Evolutionary conservation across 345 rosid species (phyloP).

Genomic region (Kernera saxatilis): DNA sequence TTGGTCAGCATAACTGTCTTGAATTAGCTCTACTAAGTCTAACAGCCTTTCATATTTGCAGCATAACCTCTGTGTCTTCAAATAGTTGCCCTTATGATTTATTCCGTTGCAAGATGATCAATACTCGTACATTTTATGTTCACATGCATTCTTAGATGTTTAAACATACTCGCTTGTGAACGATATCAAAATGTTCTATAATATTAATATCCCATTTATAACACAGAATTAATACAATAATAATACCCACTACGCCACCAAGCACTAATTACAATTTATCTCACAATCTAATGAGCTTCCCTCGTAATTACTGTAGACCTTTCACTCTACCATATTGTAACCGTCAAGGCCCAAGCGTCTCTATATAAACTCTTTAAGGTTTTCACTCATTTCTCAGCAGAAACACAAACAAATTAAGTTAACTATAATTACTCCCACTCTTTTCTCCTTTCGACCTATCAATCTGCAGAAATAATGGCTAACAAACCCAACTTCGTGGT

Average conservation of each 20-base stretch:
- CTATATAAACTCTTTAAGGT: conserved; percentile 18
- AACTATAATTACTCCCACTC: neutral
- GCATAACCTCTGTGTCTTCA: neutral
- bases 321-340: conserved; percentile 21
- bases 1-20: no score
- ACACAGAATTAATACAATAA: conserved; percentile 8
- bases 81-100: neutral
- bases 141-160: neutral
- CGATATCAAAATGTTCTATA: neutral
- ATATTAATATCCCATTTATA: neutral
- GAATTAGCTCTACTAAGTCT: neutral
- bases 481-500: neutral
- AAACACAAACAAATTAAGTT: neutral
- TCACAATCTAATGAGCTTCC: conserved; percentile 7
- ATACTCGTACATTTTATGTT: neutral
- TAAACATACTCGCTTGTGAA: neutral
- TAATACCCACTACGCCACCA: conserved; percentile 15
- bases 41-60: neutral
- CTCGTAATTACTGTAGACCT: neutral
- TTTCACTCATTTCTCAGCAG: conserved; percentile 3
- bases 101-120: neutral
- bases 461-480: conserved; percentile 4
- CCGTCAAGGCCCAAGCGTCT: neutral
- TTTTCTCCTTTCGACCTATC: neutral
- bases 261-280: conserved; percentile 18